These are phyloP conservation scores for Sanghuangporus baumii DNA, from an alignment of 1,284 basidiomycete genomes.

Conservation along the genomic window DNA sequence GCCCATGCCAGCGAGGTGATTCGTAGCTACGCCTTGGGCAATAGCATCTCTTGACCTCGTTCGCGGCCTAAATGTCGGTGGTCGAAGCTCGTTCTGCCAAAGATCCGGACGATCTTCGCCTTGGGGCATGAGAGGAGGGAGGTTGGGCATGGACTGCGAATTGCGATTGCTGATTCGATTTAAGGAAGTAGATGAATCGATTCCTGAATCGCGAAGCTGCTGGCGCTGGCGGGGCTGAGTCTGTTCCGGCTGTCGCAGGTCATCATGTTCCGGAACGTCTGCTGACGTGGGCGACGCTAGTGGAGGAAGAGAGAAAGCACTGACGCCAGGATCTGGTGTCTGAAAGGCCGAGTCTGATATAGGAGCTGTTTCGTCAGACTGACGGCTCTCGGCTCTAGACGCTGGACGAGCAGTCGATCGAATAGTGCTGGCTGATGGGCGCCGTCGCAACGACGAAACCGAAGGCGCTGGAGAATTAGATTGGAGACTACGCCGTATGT, in stretches of 20 bases:
- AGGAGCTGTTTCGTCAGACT: constrained; percentile 1
- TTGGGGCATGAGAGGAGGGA: constrained; percentile 1
- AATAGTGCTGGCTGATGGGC: neutral
- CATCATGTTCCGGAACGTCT: neutral
- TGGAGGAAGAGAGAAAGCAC: neutral
- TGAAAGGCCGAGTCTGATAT: neutral
- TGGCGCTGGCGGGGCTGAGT: too few relatives aligned
- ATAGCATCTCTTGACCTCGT: neutral
- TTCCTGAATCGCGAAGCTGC: constrained; percentile 3
- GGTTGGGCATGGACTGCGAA: neutral
- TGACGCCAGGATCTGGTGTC: neutral
- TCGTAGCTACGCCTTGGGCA: neutral
- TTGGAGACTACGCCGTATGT: neutral
- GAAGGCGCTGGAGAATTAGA: neutral
- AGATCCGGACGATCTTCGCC: constrained; percentile 5
- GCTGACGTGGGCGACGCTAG: neutral
- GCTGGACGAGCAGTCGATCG: neutral
- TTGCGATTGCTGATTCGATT: neutral
- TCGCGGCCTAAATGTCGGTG: neutral
- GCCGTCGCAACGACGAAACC: neutral
- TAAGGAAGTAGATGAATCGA: neutral
- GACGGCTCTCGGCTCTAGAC: neutral
- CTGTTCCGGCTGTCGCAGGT: neutral
- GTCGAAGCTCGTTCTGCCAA: neutral
- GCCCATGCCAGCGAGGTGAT: neutral